Evolutionary conservation across 345 rosid species (phyloP), one percentile per base, ranked within the genome.

Genomic region (Pseudoturritis turrita): DNA sequence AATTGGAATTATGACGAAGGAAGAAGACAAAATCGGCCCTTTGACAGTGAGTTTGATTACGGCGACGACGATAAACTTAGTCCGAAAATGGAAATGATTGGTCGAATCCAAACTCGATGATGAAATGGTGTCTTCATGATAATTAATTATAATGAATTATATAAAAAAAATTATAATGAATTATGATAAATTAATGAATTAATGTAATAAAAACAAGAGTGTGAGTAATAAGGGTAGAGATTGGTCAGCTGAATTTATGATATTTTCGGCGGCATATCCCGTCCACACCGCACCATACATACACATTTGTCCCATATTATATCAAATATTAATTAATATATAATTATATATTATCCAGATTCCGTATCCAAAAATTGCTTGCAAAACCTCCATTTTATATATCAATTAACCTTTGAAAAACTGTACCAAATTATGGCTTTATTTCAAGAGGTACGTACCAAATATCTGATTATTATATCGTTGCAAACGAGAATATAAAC

Each of bases 261-360:
- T 44, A 63, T 10, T 40, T 63, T 64, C 65, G 62, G 65, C 77
- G 31, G 64, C 65, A 73, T 45, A 73, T 73, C 71, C 64, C 50
- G 58, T 73, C 71, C 71, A 64, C 71, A 64, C 77, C 71, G 21
- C 41, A 73, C 33, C 46, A 52, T 52, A 17, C 26, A 45, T 36
- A 44, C 53, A 51, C 47, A 72, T 31, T 52, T 72, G 76, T 33
- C 68, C 28, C 13, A 61, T 22, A 21, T 29, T 39, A 58, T 65
- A 33, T 19, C 8, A 64, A 47, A 46, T 18, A 18, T 46, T 25
- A 23, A 17, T 9, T 51, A 23, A 11, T 37, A 10, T 68, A 21
- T 13, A 11, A 33, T n/a, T n/a, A n/a, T n/a, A 41, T 10, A 25
- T 58, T 61, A 61, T 62, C 54, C 23, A 39, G 45, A 21, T 52